Evolutionary conservation across 192 early-diverging fungal species (phyloP).

Genomic region (Rhizophagus prolifer): DNA sequence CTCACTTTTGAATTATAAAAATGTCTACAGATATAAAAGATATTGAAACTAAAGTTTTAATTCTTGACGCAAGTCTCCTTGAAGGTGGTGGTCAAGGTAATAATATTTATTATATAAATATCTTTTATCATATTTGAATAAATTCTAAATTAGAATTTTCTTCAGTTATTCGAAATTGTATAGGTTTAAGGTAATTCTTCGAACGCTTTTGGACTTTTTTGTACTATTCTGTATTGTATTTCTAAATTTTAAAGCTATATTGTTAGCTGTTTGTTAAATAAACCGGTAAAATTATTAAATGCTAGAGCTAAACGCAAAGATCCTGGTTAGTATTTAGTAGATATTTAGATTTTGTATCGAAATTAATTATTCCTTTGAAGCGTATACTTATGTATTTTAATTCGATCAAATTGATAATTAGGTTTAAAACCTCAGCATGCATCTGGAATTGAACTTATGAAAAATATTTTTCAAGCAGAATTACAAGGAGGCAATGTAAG

Average conservation of each 20-base stretch:
- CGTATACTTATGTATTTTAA: neutral
- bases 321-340: constrained; percentile 18
- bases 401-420: neutral
- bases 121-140: neutral
- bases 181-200: neutral
- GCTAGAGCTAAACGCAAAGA: constrained; percentile 22
- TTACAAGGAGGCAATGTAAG: constrained; percentile 28
- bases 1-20: too few species aligned
- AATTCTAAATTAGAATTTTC: neutral
- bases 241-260: neutral
- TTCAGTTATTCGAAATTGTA: constrained; percentile 17
- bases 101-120: neutral
- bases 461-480: constrained; percentile 28
- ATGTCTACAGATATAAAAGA: too few species aligned
- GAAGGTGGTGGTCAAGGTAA: constrained; percentile 25
- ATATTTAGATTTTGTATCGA: too few species aligned
- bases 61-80: neutral
- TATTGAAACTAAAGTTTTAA: neutral
- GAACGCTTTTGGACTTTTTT: too few species aligned
- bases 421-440: constrained; percentile 45
- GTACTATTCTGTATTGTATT: neutral
- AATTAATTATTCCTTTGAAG: neutral
- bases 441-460: constrained; percentile 35
- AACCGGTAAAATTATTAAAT: constrained; percentile 26
- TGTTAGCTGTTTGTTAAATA: constrained; percentile 24